Percentiles rank a stretch among this genome's conserved stretches.
Evolutionary conservation across 768 basidiomycete genomes (phyloP).

Genomic region (Suillus alpinus): DNA sequence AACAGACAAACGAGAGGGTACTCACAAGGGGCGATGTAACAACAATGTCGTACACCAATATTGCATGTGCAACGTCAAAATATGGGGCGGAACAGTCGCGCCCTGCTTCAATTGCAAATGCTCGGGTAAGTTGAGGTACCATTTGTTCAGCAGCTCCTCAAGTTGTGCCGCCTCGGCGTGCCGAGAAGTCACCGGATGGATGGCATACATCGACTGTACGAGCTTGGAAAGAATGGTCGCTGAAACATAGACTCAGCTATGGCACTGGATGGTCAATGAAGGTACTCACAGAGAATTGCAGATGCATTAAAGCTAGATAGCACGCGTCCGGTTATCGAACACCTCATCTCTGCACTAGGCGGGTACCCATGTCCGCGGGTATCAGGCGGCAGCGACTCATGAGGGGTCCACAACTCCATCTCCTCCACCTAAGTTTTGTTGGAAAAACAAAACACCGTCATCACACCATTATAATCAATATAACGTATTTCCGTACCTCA

Average conservation of each 20-base stretch:
- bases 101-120: slow-evolving; percentile 64
- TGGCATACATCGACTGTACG: slow-evolving; percentile 69
- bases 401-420: slow-evolving; percentile 50
- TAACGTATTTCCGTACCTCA: slow-evolving; percentile 41
- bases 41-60: slow-evolving; percentile 80
- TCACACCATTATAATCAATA: background rate
- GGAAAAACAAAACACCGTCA: background rate
- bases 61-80: slow-evolving; percentile 79
- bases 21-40: slow-evolving; percentile 79
- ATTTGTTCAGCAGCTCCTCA: slow-evolving; percentile 66
- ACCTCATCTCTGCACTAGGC: slow-evolving; percentile 12
- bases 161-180: slow-evolving; percentile 55
- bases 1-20: slow-evolving; percentile 13
- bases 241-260: slow-evolving; percentile 26
- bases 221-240: slow-evolving; percentile 69
- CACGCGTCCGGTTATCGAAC: slow-evolving; percentile 43
- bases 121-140: slow-evolving; percentile 69
- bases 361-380: slow-evolving; percentile 29
- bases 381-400: slow-evolving; percentile 32
- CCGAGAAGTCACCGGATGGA: slow-evolving; percentile 53
- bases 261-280: background rate
- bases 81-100: slow-evolving; percentile 52
- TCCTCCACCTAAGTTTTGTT: slow-evolving; percentile 59
- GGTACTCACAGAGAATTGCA: slow-evolving; percentile 61
- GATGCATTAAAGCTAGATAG: slow-evolving; percentile 79